Conservation (phyloP, 2,329 filamentous ascomycete genomes). For the Phyllachora maydis region DNA sequence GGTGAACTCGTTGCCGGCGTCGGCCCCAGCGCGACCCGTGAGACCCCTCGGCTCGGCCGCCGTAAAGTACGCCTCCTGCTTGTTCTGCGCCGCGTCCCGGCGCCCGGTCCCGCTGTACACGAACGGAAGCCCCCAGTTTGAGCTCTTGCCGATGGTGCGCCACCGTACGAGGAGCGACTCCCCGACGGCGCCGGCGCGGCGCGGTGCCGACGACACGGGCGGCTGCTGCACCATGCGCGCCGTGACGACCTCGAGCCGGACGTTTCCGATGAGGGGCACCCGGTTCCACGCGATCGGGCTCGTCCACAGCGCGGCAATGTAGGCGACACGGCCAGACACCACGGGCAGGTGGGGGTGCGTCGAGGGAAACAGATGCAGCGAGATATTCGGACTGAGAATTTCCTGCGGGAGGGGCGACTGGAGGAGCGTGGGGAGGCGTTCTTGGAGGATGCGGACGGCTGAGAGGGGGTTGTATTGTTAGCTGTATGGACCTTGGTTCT, state of each 20-base stretch:
- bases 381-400: conserved; percentile 55
- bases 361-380: conserved; percentile 48
- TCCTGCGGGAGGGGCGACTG: conserved; percentile 50
- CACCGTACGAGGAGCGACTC: conserved; percentile 86
- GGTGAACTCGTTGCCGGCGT: conserved; percentile 74
- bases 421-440: conserved; percentile 44
- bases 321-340: conserved; percentile 79
- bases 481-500: conserved; percentile 1
- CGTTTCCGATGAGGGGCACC: conserved; percentile 76
- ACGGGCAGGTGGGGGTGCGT: conserved; percentile 78
- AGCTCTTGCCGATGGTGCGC: conserved; percentile 43
- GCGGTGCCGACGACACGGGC: conserved; percentile 17
- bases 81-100: conserved; percentile 8
- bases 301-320: conserved; percentile 87
- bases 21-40: conserved; percentile 33
- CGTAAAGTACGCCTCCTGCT: conserved; percentile 18
- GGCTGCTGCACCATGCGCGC: conserved; percentile 73
- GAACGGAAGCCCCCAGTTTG: conserved; percentile 10
- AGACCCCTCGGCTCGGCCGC: conserved; percentile 21
- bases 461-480: conserved; percentile 3
- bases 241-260: conserved; percentile 68
- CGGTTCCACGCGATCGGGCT: conserved; percentile 91
- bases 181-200: conserved; percentile 28
- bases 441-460: conserved; percentile 45
- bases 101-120: conserved; percentile 4